Conservation (phyloP, 176 grass and related monocot species). For the Tillandsia fasciculata region DNA sequence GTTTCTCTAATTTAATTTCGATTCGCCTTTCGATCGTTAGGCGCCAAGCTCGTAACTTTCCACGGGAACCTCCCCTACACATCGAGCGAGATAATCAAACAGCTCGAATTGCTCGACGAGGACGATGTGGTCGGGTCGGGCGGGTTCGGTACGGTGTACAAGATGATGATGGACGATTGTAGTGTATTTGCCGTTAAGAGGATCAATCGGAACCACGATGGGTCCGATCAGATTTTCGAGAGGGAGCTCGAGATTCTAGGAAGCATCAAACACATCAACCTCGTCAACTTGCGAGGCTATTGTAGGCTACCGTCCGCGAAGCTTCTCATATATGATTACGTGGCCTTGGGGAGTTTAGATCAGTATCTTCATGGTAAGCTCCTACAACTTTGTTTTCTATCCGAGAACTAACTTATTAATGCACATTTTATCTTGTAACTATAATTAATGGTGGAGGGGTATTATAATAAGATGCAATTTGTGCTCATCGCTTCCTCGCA, state of each 20-base stretch:
- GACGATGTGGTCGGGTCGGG: slow-evolving; percentile 78
- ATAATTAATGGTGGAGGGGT: no score
- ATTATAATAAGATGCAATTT: no score
- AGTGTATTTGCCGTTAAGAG: slow-evolving; percentile 73
- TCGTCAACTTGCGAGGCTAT: slow-evolving; percentile 85
- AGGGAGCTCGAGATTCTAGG: slow-evolving; percentile 91
- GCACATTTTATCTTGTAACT: no score
- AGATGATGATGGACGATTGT: slow-evolving; percentile 87
- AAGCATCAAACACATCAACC: slow-evolving; percentile 90
- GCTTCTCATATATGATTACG: slow-evolving; percentile 78
- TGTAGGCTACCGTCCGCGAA: slow-evolving; percentile 51
- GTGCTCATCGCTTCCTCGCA: no score
- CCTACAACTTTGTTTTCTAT: neutral
- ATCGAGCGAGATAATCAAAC: slow-evolving; percentile 82
- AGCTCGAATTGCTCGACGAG: slow-evolving; percentile 76
- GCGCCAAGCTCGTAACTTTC: slow-evolving; percentile 86
- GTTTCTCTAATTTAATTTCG: neutral
- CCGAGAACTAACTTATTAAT: neutral
- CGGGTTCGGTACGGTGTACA: slow-evolving; percentile 86
- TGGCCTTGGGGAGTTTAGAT: slow-evolving; percentile 78
- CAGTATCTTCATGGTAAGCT: slow-evolving; percentile 67
- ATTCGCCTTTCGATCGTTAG: slow-evolving; percentile 21
- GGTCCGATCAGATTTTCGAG: slow-evolving; percentile 52
- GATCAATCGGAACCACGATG: slow-evolving; percentile 51
- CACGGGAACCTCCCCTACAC: slow-evolving; percentile 89